Base-by-base conservation (phyloP, 192 early-diverging fungal genomes). In the Endogone sp. region DNA sequence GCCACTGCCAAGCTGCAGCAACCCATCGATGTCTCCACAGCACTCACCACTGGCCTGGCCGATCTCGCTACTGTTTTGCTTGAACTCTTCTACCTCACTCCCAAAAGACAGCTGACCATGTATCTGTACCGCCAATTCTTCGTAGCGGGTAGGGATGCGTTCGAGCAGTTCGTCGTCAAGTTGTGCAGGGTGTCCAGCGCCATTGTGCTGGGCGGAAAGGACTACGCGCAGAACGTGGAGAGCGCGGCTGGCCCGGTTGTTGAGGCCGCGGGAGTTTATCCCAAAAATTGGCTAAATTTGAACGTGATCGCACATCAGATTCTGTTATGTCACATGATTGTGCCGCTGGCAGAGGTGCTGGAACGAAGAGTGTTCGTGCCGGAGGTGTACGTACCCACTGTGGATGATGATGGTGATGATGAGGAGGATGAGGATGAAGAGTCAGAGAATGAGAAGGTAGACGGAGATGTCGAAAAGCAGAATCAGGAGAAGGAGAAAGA, bases 301-400 rank as follows among this genome's bases (percentile, higher is more conserved):
- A 59, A 71, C 21, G 57, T 79, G 9, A 71, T 82, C 55, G 67
- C 81, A 21, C 72, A 80, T 56, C 73, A 82, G 56, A 71, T 82
- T 10, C 54, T 82, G 2, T 28, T 82, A 8, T 60, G 22, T 2
- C 23, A 74, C 27, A 65, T 79, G 10, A 30, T 79, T 23, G 60
- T 44, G 2, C 77, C 77, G 21, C 13, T 69, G 27, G 27, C 27
- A 3, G 67, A 69, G 32, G 30, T 74, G 4, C 63, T 68, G 11
- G 24, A 60, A 21, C 22, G 24, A 11, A 49, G 56, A 2, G 31
- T 75, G 2, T 56, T 75, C 10, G 74, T 67, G 11, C 29, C 57
- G 2, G 69, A 73, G 11, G 57, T 25, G 9, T 79, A 74, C 31
- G n/a, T 66, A 26, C 77, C 77, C 3, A 30, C 6, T 3, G 21